phyloP scores from a whole-genome alignment of 106 monocot genomes.

The Dendrobium chrysotoxum region DNA sequence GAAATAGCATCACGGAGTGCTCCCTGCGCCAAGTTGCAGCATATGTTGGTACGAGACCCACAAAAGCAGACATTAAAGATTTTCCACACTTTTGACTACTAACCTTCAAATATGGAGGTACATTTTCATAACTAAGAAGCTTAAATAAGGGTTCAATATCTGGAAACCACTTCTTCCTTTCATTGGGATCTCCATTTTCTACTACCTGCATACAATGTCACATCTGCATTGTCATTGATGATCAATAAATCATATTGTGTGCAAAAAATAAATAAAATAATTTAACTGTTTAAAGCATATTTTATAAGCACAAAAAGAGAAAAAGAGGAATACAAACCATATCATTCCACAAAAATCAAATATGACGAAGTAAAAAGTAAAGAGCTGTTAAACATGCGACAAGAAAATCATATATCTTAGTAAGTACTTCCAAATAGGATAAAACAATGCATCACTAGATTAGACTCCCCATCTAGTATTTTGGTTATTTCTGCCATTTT shows the following conservation, averaged over 20 bases:
- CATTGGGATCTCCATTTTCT: conserved; percentile 88
- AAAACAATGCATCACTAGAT: not conserved
- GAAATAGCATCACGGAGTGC: conserved; percentile 75
- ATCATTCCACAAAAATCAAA: not conserved
- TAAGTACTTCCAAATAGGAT: not conserved
- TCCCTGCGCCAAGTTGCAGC: conserved; percentile 44
- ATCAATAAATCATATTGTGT: not conserved
- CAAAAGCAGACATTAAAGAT: not conserved
- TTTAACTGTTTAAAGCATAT: not conserved
- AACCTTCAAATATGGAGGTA: conserved; percentile 94
- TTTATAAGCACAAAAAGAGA: not conserved
- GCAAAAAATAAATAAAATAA: not conserved
- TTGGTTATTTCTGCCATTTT: not conserved
- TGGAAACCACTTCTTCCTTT: conserved; percentile 89
- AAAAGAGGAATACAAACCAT: not conserved
- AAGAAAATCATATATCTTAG: not conserved
- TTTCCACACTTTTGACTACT: not conserved
- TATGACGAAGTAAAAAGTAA: not conserved
- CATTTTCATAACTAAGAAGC: conserved; percentile 94
- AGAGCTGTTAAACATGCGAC: not conserved
- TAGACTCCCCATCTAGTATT: not conserved
- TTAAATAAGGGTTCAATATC: conserved; percentile 95
- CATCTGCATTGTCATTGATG: not conserved
- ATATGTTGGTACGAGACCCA: not conserved
- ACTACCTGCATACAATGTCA: conserved; percentile 49